Evolutionary conservation across 371 early-diverging fungal genomes (phyloP).

Genomic region (Syncephalastrum racemosum): DNA sequence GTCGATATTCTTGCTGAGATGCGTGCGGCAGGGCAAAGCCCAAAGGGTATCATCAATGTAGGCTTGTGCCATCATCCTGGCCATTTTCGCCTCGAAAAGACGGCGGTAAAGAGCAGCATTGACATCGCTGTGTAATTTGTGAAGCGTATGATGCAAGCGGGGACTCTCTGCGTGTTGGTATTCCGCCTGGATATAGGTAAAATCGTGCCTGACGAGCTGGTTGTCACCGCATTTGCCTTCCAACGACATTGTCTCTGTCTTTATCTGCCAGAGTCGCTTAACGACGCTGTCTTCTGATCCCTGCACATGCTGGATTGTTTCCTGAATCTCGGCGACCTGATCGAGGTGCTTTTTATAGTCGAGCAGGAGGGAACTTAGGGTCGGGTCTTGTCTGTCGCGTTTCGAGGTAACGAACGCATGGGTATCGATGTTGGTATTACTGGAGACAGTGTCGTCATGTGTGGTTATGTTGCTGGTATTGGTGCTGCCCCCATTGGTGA

Average conservation of each 20-base stretch:
- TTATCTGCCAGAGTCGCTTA: conserved; percentile 32
- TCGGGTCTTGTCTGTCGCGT: conserved; percentile 8
- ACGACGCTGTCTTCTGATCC: conserved; percentile 21
- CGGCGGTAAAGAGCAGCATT: conserved; percentile 24
- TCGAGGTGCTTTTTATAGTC: conserved; percentile 21
- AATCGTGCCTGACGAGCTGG: conserved; percentile 27
- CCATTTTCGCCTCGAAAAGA: conserved; percentile 38
- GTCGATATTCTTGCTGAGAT: conserved; percentile 1
- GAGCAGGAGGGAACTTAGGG: conserved; percentile 11
- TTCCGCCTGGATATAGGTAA: conserved; percentile 30
- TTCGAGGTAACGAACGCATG: too few species aligned
- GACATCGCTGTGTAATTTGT: conserved; percentile 26
- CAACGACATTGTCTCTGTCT: conserved; percentile 25
- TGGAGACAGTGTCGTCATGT: too few species aligned
- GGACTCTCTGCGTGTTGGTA: conserved; percentile 28
- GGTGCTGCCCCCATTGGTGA: too few species aligned
- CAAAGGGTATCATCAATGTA: conserved; percentile 43
- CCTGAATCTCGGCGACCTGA: conserved; percentile 17
- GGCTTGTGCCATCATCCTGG: conserved; percentile 54
- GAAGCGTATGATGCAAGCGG: conserved; percentile 31
- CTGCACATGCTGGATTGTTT: conserved; percentile 12
- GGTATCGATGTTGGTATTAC: too few species aligned
- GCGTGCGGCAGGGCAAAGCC: conserved; percentile 18
- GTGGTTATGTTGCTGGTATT: too few species aligned
- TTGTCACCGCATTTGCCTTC: conserved; percentile 34